phyloP scores from a whole-genome alignment of 768 basidiomycete genomes.

The Pholiota molesta region DNA sequence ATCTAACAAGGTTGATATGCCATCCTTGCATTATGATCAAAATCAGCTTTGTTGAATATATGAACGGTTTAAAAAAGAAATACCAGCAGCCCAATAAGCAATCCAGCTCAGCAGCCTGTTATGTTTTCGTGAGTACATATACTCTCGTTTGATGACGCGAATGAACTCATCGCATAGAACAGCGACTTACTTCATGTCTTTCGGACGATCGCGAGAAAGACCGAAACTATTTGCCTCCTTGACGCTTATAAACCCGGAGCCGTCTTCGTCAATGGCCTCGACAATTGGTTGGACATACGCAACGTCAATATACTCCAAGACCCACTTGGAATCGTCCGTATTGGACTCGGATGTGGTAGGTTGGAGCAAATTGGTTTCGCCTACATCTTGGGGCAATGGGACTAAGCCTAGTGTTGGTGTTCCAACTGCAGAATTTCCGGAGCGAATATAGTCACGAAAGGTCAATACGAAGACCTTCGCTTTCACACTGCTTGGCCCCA shows the following conservation, averaged over 20 bases:
- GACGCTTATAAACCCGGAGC: slow-evolving; percentile 30
- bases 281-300: slow-evolving; percentile 28
- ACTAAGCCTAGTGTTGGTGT: not conserved
- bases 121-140: no score
- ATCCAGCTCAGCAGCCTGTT: slow-evolving; percentile 26
- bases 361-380: not conserved
- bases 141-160: not conserved
- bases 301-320: slow-evolving; percentile 28
- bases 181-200: slow-evolving; percentile 24
- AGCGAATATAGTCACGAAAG: slow-evolving; percentile 16
- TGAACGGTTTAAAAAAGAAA: not conserved
- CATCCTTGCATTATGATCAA: slow-evolving; percentile 11
- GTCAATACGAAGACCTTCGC: slow-evolving; percentile 18
- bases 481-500: slow-evolving; percentile 17
- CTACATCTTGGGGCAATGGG: not conserved
- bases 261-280: slow-evolving; percentile 32
- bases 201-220: slow-evolving; percentile 17
- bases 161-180: no score
- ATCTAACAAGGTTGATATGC: slow-evolving; percentile 23
- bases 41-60: not conserved
- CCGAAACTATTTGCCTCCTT: slow-evolving; percentile 31
- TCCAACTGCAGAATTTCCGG: slow-evolving; percentile 2
- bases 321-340: slow-evolving; percentile 19
- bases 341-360: not conserved
- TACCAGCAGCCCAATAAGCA: slow-evolving; percentile 31